Percentiles rank a stretch among this genome's conserved stretches.
These are phyloP conservation scores for Cinnamomum chago DNA, from an alignment of 164 flowering plant genomes.

Conservation along the genomic window DNA sequence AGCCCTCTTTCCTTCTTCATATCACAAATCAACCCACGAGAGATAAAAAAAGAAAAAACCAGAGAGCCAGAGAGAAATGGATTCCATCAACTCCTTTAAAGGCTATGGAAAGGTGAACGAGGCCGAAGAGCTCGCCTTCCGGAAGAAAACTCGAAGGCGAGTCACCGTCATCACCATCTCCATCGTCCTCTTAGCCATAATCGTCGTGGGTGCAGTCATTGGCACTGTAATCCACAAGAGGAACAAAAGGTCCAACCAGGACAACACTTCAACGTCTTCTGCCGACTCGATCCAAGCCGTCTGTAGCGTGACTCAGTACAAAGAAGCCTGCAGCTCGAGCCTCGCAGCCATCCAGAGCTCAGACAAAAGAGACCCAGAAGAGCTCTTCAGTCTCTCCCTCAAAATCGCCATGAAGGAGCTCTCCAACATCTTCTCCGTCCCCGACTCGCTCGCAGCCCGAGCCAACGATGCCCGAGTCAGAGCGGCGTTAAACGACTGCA, in stretches of 20 bases:
- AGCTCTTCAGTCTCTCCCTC: slow-evolving; percentile 44
- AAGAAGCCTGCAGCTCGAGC: slow-evolving; percentile 44
- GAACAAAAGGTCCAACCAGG: slow-evolving; percentile 4
- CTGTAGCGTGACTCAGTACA: slow-evolving; percentile 41
- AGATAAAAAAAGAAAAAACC: no score
- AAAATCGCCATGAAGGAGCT: slow-evolving; percentile 39
- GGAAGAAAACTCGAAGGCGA: slow-evolving; percentile 41
- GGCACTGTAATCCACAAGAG: slow-evolving; percentile 27
- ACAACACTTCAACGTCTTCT: slow-evolving; percentile 3
- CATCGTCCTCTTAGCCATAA: slow-evolving; percentile 30
- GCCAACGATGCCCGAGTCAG: slow-evolving; percentile 16
- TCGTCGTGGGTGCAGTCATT: slow-evolving; percentile 39
- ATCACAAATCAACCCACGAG: no score
- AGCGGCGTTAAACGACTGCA: slow-evolving; percentile 45
- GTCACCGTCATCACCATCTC: slow-evolving; percentile 45
- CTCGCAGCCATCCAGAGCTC: slow-evolving; percentile 19
- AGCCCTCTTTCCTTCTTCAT: no score
- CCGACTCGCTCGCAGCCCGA: slow-evolving; percentile 16
- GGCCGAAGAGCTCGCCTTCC: slow-evolving; percentile 33
- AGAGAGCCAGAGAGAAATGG: slow-evolving; percentile 18
- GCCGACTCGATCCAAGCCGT: slow-evolving; percentile 32
- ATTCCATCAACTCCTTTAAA: slow-evolving; percentile 56
- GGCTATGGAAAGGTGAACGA: slow-evolving; percentile 62
- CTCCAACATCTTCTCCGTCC: slow-evolving; percentile 22
- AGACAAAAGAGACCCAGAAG: slow-evolving; percentile 29